Evolutionary conservation across 768 basidiomycete genomes (phyloP).

Genomic region (Termitomyces sp.): DNA sequence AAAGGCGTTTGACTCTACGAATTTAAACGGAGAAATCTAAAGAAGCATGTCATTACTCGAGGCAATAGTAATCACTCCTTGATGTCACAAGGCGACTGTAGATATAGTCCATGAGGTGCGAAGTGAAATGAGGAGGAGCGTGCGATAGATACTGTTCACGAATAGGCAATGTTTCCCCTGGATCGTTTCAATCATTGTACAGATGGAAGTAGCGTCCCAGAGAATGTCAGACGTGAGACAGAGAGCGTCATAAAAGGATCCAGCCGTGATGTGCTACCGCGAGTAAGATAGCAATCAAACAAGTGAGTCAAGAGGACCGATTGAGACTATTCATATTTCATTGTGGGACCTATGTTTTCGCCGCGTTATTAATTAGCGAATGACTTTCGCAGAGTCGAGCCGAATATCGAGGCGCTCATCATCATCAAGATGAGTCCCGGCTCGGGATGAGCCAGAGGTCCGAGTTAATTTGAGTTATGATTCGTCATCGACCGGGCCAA

Average conservation of each 20-base stretch:
- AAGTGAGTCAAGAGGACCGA: background rate
- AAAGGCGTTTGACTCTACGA: background rate
- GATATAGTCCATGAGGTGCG: background rate
- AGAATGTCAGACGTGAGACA: background rate
- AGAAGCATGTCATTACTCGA: background rate
- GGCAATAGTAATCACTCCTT: background rate
- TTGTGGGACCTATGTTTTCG: background rate
- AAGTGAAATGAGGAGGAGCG: background rate
- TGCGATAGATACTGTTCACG: background rate
- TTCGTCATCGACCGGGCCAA: constrained; percentile 38
- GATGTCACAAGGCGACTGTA: background rate
- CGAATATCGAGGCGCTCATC: constrained; percentile 67
- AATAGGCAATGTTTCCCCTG: background rate
- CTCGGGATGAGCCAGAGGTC: constrained; percentile 73
- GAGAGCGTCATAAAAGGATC: background rate
- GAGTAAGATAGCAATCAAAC: background rate
- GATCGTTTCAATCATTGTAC: background rate
- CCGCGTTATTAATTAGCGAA: background rate
- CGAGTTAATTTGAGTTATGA: constrained; percentile 40
- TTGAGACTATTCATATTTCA: background rate
- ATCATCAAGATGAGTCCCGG: constrained; percentile 63
- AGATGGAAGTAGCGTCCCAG: background rate
- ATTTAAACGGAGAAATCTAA: background rate
- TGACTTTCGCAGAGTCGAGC: constrained; percentile 55
- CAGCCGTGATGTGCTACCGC: background rate